Evolutionary conservation across 805 yeast genomes (phyloP), one percentile per base, ranked within the genome.

Genomic region (Yarrowia deformans): DNA sequence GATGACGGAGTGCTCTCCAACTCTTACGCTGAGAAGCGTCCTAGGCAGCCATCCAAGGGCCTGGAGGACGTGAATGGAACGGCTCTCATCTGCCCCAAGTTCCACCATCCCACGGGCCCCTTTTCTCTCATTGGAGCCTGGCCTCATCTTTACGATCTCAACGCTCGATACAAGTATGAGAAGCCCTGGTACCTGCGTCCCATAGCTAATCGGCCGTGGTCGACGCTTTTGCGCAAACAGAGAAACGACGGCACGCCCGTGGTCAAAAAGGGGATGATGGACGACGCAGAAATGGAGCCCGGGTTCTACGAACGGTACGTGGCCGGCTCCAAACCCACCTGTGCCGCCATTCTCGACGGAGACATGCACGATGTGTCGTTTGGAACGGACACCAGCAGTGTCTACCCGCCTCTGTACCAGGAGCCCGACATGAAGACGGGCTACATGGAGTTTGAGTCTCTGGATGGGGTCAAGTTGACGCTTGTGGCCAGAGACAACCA

Each of bases 1-100:
- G 84, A 85, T 52, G 71, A 77, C 7, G 71, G 75, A 2, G 60
- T 81, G 19, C 71, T 76, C 71, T 42, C 45, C 19, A 60, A 43
- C 19, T 60, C 66, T 8, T 60, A 45, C 12, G 34, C 64, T 1
- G 49, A 40, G 12, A 43, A 43, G 32, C 49, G 9, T 7, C 37
- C 37, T 2, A 4, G 39, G 8, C 16, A 18, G 13, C 64, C 64
- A 3, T 40, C 49, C 16, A 56, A n/a, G 23, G 64, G 40, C 1
- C 39, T 56, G 12, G 49, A 56, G 16, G 64, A 56, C 3, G 45
- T 34, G 1, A 60, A 60, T 39, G 66, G 66, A 3, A 60, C 66
- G 4, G 39, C 66, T 2, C 52, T 60, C 2, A 4, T 19, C 5
- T 60, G 66, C 18, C 66, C 66, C n/a, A 34, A 19, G 16, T 60